Evolutionary conservation across 495 filamentous ascomycete genomes (phyloP).

Genomic region (Penicillium atrosanguineum): DNA sequence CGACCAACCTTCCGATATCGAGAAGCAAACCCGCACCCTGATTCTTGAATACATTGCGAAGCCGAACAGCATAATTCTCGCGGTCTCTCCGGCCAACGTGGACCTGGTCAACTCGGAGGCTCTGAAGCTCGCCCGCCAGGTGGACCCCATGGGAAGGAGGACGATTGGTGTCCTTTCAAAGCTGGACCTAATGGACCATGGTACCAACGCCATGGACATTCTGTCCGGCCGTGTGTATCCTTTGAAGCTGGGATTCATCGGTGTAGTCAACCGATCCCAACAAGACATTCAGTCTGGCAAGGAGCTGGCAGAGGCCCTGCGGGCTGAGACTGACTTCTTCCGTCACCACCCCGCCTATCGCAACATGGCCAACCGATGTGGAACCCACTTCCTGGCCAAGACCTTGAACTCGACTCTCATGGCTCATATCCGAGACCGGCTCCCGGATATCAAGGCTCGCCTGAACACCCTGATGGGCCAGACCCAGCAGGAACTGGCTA

Average conservation of each 20-base stretch:
- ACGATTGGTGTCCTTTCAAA: conserved; percentile 98
- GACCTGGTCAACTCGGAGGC: conserved; percentile 99
- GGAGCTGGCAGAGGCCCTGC: conserved; percentile 81
- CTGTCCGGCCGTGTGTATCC: conserved; percentile 95
- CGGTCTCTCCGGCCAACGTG: conserved; percentile 96
- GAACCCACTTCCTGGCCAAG: conserved; percentile 94
- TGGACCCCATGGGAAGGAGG: conserved; percentile 89
- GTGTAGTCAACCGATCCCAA: conserved; percentile 96
- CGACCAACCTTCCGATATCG: conserved; percentile 96
- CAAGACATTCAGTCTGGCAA: conserved; percentile 98
- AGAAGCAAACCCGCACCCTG: conserved; percentile 95
- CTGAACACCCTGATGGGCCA: conserved; percentile 99
- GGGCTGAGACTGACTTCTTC: conserved; percentile 93
- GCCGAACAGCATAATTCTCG: conserved; percentile 96
- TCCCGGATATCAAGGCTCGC: conserved; percentile 97
- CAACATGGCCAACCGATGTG: conserved; percentile 91
- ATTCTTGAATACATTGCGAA: conserved; percentile 99
- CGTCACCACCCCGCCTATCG: conserved; percentile 94
- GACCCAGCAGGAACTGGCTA: conserved; percentile 96
- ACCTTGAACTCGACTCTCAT: conserved; percentile 92
- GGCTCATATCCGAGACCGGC: conserved; percentile 90
- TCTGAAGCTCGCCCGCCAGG: conserved; percentile 93
- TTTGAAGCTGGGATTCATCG: conserved; percentile 95
- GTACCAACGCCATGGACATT: conserved; percentile 96
- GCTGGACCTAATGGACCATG: conserved; percentile 98